A percentile compares a stretch with the other conserved stretches of the same genome.
Evolutionary conservation across 345 rosid species (phyloP).

Genomic region (Linum trigynum): DNA sequence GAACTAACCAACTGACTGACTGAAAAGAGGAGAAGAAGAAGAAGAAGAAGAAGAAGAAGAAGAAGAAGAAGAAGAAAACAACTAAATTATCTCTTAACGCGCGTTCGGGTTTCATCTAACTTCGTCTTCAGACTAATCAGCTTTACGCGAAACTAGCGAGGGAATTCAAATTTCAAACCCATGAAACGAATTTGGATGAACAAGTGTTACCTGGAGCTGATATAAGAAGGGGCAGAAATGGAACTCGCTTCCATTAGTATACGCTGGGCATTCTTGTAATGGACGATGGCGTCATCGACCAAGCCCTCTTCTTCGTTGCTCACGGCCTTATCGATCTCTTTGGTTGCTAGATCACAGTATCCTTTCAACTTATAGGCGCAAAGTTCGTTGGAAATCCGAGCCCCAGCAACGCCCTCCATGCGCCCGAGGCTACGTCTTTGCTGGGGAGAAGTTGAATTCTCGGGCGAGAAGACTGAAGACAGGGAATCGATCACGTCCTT

Average conservation of each 20-base stretch:
- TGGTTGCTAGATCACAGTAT: constrained; percentile 74
- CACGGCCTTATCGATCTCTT: constrained; percentile 70
- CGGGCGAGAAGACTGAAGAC: constrained; percentile 39
- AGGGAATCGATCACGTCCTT: constrained; percentile 51
- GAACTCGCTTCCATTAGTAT: constrained; percentile 60
- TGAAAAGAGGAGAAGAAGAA: background rate
- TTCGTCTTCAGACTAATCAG: too few relatives aligned
- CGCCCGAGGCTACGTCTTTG: constrained; percentile 23
- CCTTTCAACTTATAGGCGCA: constrained; percentile 85
- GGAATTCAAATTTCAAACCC: background rate
- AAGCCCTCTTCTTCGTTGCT: constrained; percentile 94
- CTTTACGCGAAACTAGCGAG: background rate
- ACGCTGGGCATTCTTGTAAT: constrained; percentile 71
- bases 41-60: background rate
- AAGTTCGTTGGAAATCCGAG: constrained; percentile 54
- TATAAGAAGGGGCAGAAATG: constrained; percentile 59
- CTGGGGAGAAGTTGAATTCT: constrained; percentile 18
- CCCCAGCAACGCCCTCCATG: constrained; percentile 42
- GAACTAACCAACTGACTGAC: background rate
- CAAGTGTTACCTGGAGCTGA: constrained; percentile 43
- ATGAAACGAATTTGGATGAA: background rate
- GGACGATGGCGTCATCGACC: constrained; percentile 60
- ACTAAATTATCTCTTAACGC: background rate
- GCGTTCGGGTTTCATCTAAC: background rate
- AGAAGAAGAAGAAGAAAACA: background rate